Evolutionary conservation across 345 rosid species (phyloP), one percentile per base, ranked within the genome.

Genomic region (Eucalyptus curtisii): DNA sequence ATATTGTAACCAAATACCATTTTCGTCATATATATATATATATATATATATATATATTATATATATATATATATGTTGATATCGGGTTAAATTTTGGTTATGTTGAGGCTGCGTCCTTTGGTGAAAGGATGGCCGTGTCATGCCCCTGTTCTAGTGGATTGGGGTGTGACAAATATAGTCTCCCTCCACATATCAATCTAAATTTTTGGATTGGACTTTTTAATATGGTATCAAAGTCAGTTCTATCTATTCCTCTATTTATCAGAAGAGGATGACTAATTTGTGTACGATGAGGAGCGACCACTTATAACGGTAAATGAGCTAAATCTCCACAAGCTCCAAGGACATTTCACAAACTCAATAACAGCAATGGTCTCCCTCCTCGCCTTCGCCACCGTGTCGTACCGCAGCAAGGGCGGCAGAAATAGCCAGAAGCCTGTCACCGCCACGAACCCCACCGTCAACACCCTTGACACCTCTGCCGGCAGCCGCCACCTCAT

Each of bases 351-450:
- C 27, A 88, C 37, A 50, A 90, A 89, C 50, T 57, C 89, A 4
- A 87, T n/a, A 12, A 90, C 30, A 17, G 71, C 89, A 50, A 59
- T n/a, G 53, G 82, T 88, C 89, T 92, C 94, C 37, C 31, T 61
- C 52, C 86, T n/a, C 10, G 87, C 90, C 91, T 57, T 91, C 5
- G 40, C 91, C 52, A 76, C 89, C 16, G 80, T 81, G 27, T 33
- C 68, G 49, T 76, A 90, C 50, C 90, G 80, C 53, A 91, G 49
- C 31, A 91, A 24, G 55, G 88, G 87, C 24, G 95, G 93, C 15
- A 91, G 49, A 86, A 91, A 93, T 50, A 93, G 79, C 91, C 93
- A 89, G 15, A 88, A 33, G 20, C 89, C 91, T 1, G 93, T 91
- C 12, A 47, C 90, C 87, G 57, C 52, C 85, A 90, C 89, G 55